Evolutionary conservation across 2,329 filamentous ascomycete species (phyloP), one percentile per base, ranked within the genome.

Genomic region (Colletotrichum tropicale): DNA sequence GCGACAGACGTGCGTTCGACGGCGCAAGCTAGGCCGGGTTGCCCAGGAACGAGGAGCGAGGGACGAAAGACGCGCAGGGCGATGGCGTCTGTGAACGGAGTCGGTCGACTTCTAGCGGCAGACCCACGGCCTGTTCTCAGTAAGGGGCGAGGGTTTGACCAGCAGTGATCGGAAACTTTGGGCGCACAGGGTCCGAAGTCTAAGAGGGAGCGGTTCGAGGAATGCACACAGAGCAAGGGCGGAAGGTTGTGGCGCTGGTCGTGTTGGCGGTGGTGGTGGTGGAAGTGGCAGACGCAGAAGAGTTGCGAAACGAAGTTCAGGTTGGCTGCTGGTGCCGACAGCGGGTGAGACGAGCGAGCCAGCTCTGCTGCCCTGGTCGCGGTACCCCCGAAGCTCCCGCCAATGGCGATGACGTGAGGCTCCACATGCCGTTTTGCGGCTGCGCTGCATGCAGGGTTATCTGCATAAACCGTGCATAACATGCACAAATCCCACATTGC

Each of bases 401-500:
- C 48, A 76, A 69, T 76, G 34, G 60, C 64, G 74, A 76, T 74
- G 73, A 75, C 70, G 74, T 76, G 70, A 73, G 28, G 64, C 16
- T 60, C 64, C 73, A 64, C 74, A 76, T 76, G 58, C 65, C 70
- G 70, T 9, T 16, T 64, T 34, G 58, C 73, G 74, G 74, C 74
- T 69, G 70, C 56, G 43, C 30, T 34, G 26, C 26, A 21, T 48
- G 67, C 24, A 70, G 56, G 36, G 56, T 34, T 62, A 5, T 52
- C 28, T 64, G 34, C 74, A 75, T 38, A 75, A 64, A 2, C 0
- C 5, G 2, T 65, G 43, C 43, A 71, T 66, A 71, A 66, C 7
- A 56, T 52, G 43, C 48, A 48, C 21, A 66, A 32, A 13, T 32
- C 8, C 9, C 62, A 58, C 70, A 69, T 28, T 34, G 30, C 7